Evolutionary conservation across 148 eudicot genomes (phyloP).

Genomic region (Polygonum maritimum): DNA sequence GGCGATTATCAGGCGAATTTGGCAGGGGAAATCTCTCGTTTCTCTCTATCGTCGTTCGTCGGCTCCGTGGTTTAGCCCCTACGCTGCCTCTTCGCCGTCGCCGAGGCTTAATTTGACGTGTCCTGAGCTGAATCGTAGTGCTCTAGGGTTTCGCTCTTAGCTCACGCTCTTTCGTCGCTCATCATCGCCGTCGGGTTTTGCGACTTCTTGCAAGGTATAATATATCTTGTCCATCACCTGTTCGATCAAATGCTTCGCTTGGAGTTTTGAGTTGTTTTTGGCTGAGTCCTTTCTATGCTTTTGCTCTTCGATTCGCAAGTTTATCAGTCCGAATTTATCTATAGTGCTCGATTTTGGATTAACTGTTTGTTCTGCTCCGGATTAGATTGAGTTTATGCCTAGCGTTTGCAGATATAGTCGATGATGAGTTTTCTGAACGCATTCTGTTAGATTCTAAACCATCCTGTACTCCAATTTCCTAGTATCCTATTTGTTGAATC

Average conservation of each 20-base stretch:
- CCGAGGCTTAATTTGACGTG: conserved; percentile 9
- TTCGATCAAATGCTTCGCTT: too few species aligned
- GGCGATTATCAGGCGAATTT: conserved; percentile 30
- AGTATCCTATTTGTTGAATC: neutral
- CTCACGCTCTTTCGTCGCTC: too few species aligned
- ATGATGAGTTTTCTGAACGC: neutral
- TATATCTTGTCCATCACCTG: too few species aligned
- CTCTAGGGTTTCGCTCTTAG: conserved; percentile 26
- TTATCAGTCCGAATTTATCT: too few species aligned
- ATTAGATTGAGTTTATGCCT: neutral
- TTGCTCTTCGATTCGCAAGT: too few species aligned
- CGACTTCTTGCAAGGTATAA: too few species aligned
- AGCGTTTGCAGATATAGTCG: neutral
- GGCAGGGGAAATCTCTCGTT: conserved; percentile 17
- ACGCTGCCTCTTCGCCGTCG: neutral
- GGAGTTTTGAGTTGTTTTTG: too few species aligned
- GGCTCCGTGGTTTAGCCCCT: conserved; percentile 10
- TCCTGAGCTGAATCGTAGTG: conserved; percentile 11
- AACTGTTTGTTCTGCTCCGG: too few species aligned
- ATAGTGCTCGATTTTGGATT: too few species aligned
- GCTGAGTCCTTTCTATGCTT: too few species aligned
- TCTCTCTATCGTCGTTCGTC: conserved; percentile 13
- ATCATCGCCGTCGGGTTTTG: too few species aligned
- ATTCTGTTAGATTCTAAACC: neutral
- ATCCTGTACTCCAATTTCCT: neutral